Percentiles rank a stretch among this genome's conserved stretches.
Conservation (phyloP, 305 asterid genomes). For the Fraxinus angustifolia region DNA sequence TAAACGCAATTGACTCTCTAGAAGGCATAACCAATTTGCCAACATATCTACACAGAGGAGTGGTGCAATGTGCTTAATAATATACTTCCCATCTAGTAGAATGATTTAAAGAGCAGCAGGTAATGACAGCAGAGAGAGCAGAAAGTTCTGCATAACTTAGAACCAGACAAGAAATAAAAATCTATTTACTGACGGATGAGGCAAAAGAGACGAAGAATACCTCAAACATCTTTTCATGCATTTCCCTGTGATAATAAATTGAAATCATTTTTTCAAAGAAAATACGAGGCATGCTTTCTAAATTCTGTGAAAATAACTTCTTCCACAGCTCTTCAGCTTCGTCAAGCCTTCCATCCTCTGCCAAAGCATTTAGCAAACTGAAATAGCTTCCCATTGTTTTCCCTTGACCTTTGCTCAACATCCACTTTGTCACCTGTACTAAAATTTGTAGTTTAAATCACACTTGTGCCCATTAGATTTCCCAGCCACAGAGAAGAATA, state of each 20-base stretch:
- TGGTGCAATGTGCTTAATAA: not conserved
- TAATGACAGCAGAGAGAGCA: not conserved
- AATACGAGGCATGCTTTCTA: slow-evolving; percentile 86
- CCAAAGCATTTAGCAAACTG: slow-evolving; percentile 63
- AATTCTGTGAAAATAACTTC: slow-evolving; percentile 62
- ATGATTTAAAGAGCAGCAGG: not conserved
- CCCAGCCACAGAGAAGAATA: slow-evolving; percentile 14
- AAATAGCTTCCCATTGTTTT: slow-evolving; percentile 90
- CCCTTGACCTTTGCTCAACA: slow-evolving; percentile 97
- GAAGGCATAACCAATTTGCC: not conserved
- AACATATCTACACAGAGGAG: not conserved
- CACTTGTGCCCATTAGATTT: not conserved
- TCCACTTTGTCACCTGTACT: slow-evolving; percentile 82
- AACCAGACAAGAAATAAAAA: slow-evolving; percentile 3
- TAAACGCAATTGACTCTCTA: not conserved
- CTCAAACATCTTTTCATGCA: slow-evolving; percentile 89
- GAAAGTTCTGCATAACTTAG: not conserved
- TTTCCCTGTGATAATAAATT: slow-evolving; percentile 58
- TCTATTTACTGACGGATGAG: not conserved
- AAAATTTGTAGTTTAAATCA: slow-evolving; percentile 2
- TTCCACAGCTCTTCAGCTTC: slow-evolving; percentile 89
- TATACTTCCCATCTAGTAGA: not conserved
- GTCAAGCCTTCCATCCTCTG: slow-evolving; percentile 71
- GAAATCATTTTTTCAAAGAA: slow-evolving; percentile 84
- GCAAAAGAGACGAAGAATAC: slow-evolving; percentile 30